Evolutionary conservation across 371 early-diverging fungal genomes (phyloP), one percentile per base, ranked within the genome.

Genomic region (Chytridium lagenaria): DNA sequence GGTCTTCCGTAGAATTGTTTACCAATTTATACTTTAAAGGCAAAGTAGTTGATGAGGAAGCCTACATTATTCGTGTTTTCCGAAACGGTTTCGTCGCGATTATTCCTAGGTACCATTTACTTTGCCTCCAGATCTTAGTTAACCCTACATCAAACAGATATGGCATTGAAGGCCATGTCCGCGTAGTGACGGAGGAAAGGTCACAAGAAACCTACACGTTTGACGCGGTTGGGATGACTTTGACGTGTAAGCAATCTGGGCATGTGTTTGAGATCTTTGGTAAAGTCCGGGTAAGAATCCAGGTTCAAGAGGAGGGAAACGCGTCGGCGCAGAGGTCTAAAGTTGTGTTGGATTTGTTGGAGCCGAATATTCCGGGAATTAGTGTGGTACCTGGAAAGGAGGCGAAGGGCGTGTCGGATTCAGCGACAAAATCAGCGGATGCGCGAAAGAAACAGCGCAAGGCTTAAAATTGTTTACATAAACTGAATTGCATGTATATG

Each of bases 1-100:
- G 98, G 33, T 92, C 94, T 67, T 95, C 96, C 1, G 94, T 96
- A 5, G 97, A 96, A 83, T 84, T 99, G 12, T 98, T 89, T 84
- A 98, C 98, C 0, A 90, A 96, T 77, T 74, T 96, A 71, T 97
- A 92, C 86, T 96, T 98, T 87, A 93, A 90, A 80, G 91, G 91
- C 80, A 94, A 94, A 84, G 87, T 84, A 0, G 86, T 92, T 37
- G 83, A 88, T 28, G 93, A 94, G 76, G 92, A 93, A 63, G 99
- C 92, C 2, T 95, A 92, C 79, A 92, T 99, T 1, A 93, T 93
- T 38, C 92, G 94, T 65, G 88, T 96, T 16, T 80, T 96, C 68
- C 92, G 95, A 81, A 98, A 98, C 81, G 98, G 97, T 16, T 92
- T 97, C 70, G 82, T 91, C 61, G 96, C 95, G 1, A 85, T 97